Conservation (phyloP, 2,329 filamentous ascomycete genomes). For the Uncinocarpus reesii region DNA sequence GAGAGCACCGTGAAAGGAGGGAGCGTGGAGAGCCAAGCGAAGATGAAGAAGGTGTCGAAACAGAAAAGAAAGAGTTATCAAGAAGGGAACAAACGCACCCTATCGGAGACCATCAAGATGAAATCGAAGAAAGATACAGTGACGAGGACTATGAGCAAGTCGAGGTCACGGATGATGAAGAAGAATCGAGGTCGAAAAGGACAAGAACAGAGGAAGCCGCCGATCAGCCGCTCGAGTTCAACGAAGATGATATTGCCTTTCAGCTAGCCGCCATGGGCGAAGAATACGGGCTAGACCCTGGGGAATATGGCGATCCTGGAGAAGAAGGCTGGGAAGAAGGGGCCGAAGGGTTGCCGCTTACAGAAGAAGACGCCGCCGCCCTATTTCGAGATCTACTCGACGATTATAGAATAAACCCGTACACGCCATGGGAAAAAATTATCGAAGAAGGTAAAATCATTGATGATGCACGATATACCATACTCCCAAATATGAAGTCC, state of each 20-base stretch:
- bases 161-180: slow-evolving; percentile 56
- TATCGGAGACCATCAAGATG: slow-evolving; percentile 12
- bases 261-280: slow-evolving; percentile 83
- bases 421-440: slow-evolving; percentile 81
- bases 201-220: slow-evolving; percentile 42
- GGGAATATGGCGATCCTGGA: slow-evolving; percentile 59
- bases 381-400: slow-evolving; percentile 80
- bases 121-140: slow-evolving; percentile 40
- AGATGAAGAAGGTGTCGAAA: slow-evolving; percentile 11
- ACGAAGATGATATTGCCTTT: slow-evolving; percentile 86
- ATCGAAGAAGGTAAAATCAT: slow-evolving; percentile 72
- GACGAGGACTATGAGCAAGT: slow-evolving; percentile 72
- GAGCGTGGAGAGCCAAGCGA: slow-evolving; percentile 25
- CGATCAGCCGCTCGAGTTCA: slow-evolving; percentile 60
- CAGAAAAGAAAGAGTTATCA: slow-evolving; percentile 7
- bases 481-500: slow-evolving; percentile 67
- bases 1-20: slow-evolving; percentile 54
- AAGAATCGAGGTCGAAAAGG: slow-evolving; percentile 42
- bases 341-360: slow-evolving; percentile 58
- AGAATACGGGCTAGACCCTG: slow-evolving; percentile 68
- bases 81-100: neutral
- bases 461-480: slow-evolving; percentile 77
- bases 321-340: slow-evolving; percentile 48
- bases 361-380: slow-evolving; percentile 62
- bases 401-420: slow-evolving; percentile 74